Conservation (phyloP, 805 yeast species). For the Yarrowia yakushimensis region DNA sequence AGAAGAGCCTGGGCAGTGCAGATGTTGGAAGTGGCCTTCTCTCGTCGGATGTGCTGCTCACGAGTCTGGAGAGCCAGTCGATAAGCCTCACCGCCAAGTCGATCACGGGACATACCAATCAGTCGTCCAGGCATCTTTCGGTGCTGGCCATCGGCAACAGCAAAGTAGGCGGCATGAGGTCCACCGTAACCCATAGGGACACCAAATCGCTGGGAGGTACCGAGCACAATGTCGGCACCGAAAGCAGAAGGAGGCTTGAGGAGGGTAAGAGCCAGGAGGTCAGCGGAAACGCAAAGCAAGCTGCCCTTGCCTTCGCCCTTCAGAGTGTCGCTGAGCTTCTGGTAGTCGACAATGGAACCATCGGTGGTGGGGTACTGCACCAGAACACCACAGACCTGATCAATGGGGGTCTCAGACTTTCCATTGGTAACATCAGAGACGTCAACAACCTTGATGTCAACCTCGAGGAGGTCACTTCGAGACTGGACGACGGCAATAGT, state of each 20-base stretch:
- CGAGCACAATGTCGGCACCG: constrained; percentile 91
- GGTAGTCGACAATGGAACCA: constrained; percentile 60
- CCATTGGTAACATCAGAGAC: constrained; percentile 45
- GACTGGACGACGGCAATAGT: constrained; percentile 75
- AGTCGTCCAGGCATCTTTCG: constrained; percentile 96
- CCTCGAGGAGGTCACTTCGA: constrained; percentile 71
- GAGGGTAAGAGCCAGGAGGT: constrained; percentile 81
- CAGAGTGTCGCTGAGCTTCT: constrained; percentile 56
- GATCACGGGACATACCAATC: constrained; percentile 88
- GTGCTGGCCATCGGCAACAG: constrained; percentile 74
- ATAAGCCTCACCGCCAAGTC: constrained; percentile 83
- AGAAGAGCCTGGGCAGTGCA: constrained; percentile 97
- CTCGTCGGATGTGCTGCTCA: constrained; percentile 97
- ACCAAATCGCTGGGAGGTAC: constrained; percentile 93
- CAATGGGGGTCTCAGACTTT: constrained; percentile 39
- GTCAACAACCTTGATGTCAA: constrained; percentile 59
- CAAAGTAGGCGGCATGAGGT: constrained; percentile 97
- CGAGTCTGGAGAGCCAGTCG: constrained; percentile 95
- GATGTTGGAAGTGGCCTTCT: constrained; percentile 94
- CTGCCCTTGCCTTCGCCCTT: constrained; percentile 62
- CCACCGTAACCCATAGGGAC: constrained; percentile 98
- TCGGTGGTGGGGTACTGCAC: constrained; percentile 89
- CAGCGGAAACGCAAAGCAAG: constrained; percentile 82
- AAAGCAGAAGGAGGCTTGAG: constrained; percentile 78
- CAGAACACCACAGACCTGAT: constrained; percentile 69